These are phyloP conservation scores for Canariomyces notabilis DNA, from an alignment of 2,329 filamentous ascomycete species.

Conservation along the genomic window DNA sequence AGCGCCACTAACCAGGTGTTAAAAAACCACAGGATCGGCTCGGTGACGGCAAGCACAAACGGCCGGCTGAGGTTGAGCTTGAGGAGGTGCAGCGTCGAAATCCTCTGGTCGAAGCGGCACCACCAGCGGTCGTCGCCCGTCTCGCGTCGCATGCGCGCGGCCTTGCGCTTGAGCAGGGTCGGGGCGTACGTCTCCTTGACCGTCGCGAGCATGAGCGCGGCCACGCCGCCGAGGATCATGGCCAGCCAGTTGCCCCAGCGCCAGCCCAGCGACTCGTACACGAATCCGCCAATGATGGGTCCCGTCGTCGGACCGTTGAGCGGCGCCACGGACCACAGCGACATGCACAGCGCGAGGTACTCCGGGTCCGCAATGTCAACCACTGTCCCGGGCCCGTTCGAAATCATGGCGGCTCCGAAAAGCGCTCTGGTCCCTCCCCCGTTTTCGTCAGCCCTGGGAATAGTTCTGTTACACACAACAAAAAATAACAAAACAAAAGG, in stretches of 20 bases:
- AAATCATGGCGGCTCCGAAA: constrained; percentile 65
- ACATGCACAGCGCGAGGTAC: constrained; percentile 75
- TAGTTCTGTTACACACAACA: background rate
- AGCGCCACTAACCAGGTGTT: constrained; percentile 51
- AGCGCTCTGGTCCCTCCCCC: constrained; percentile 25
- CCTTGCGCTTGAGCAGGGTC: constrained; percentile 62
- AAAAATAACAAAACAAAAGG: constrained; percentile 4
- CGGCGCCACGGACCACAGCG: constrained; percentile 76
- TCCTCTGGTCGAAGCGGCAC: constrained; percentile 71
- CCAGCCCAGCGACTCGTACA: constrained; percentile 75
- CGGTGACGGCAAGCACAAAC: constrained; percentile 69
- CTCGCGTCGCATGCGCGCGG: constrained; percentile 58
- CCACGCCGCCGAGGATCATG: constrained; percentile 63
- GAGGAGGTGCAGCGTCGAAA: constrained; percentile 60
- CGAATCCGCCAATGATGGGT: constrained; percentile 70
- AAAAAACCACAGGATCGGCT: constrained; percentile 74
- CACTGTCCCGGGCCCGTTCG: constrained; percentile 76
- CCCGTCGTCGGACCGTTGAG: constrained; percentile 63
- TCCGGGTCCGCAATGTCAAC: constrained; percentile 79
- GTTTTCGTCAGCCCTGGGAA: too few relatives aligned
- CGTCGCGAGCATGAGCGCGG: constrained; percentile 52
- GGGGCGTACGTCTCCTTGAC: constrained; percentile 75
- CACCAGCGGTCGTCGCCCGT: constrained; percentile 69
- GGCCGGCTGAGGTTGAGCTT: constrained; percentile 73
- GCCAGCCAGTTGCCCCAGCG: constrained; percentile 81